Conservation (phyloP, 2,329 filamentous ascomycete genomes). For the Orbilia quercus region DNA sequence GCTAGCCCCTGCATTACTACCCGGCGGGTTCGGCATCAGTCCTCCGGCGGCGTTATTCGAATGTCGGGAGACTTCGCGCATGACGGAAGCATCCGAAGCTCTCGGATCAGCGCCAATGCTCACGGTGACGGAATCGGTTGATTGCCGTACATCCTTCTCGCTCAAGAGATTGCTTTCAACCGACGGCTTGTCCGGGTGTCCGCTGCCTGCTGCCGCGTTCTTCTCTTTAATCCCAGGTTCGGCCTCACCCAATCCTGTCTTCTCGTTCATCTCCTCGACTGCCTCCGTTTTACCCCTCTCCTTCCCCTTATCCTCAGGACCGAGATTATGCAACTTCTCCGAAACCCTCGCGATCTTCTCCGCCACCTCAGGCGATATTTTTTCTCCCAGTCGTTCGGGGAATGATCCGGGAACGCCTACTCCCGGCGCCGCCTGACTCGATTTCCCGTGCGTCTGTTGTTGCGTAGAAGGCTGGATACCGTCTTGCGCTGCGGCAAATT, state of each 20-base stretch:
- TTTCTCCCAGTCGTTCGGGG: constrained; percentile 53
- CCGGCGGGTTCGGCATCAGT: constrained; percentile 22
- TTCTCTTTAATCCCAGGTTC: constrained; percentile 27
- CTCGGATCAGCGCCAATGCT: constrained; percentile 24
- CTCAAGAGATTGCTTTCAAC: constrained; percentile 9
- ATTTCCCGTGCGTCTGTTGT: constrained; percentile 66
- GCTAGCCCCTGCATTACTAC: constrained; percentile 33
- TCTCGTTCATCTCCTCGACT: constrained; percentile 41
- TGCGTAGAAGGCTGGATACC: constrained; percentile 65
- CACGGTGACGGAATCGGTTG: constrained; percentile 16
- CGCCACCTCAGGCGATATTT: constrained; percentile 31
- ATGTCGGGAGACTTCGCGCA: constrained; percentile 10
- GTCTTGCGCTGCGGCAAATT: constrained; percentile 76
- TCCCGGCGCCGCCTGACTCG: constrained; percentile 66
- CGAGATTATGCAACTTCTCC: constrained; percentile 59
- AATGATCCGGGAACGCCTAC: constrained; percentile 50
- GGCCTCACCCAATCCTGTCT: constrained; percentile 11
- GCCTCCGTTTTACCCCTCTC: constrained; percentile 61
- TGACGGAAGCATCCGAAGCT: constrained; percentile 32
- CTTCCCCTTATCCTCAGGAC: constrained; percentile 60
- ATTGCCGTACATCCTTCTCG: constrained; percentile 35
- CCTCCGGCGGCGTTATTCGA: constrained; percentile 12
- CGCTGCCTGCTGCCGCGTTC: constrained; percentile 16
- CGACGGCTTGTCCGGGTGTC: constrained; percentile 7
- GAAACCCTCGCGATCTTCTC: constrained; percentile 57